These are phyloP conservation scores for Paraphoma chrysanthemicola DNA, from an alignment of 2,329 filamentous ascomycete species.

Conservation along the genomic window DNA sequence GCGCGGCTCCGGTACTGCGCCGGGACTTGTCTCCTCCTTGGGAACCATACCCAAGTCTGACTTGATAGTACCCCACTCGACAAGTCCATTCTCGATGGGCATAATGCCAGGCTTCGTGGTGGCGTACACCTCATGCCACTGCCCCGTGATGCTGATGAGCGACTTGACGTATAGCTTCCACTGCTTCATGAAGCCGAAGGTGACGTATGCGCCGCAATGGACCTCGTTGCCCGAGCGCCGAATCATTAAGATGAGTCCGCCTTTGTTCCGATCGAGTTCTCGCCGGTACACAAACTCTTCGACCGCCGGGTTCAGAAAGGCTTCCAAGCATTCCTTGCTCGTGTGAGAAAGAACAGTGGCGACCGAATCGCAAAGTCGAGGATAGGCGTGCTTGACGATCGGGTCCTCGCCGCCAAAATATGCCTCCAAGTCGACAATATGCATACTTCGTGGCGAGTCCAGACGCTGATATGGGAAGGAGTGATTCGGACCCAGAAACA, in stretches of 20 bases:
- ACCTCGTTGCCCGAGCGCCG: conserved; percentile 12
- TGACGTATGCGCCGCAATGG: conserved; percentile 18
- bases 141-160: conserved; percentile 9
- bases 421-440: conserved; percentile 8
- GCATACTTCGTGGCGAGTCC: conserved; percentile 9
- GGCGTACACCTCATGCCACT: conserved; percentile 24
- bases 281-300: conserved; percentile 21
- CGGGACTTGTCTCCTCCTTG: background rate
- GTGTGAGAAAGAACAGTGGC: conserved; percentile 25
- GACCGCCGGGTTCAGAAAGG: conserved; percentile 15
- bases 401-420: conserved; percentile 5
- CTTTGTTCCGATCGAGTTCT: conserved; percentile 6
- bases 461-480: background rate
- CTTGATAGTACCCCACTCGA: conserved; percentile 15
- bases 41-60: background rate
- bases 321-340: conserved; percentile 8
- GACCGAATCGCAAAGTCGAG: conserved; percentile 21
- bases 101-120: conserved; percentile 7
- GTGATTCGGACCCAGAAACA: background rate
- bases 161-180: conserved; percentile 19
- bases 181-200: conserved; percentile 18
- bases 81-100: background rate
- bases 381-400: conserved; percentile 4
- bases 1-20: background rate
- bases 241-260: conserved; percentile 6